phyloP scores from a whole-genome alignment of 306 rosid species.

The cucumber (Cucumis sativus) region Cucumber_9930_V3 NC_026657.2:20447001-20447500 shows the following conservation, averaged over 20 bases:
- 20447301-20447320: neutral
- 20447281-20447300: neutral
- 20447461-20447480: neutral
- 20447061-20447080: neutral
- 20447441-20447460: neutral
- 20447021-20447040: constrained; percentile 9
- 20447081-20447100: neutral
- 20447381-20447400: neutral
- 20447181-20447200: neutral
- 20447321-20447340: neutral
- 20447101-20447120: neutral
- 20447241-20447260: too few species aligned
- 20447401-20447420: neutral
- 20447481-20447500: neutral
- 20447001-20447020: constrained; percentile 80
- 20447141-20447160: neutral
- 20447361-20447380: neutral
- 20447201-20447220: neutral
- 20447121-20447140: neutral
- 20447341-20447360: neutral
- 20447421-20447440: neutral
- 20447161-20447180: neutral
- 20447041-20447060: neutral
- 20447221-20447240: too few species aligned
- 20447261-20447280: neutral